Conservation (phyloP, 495 filamentous ascomycete genomes). For the Neurospora sp. region DNA sequence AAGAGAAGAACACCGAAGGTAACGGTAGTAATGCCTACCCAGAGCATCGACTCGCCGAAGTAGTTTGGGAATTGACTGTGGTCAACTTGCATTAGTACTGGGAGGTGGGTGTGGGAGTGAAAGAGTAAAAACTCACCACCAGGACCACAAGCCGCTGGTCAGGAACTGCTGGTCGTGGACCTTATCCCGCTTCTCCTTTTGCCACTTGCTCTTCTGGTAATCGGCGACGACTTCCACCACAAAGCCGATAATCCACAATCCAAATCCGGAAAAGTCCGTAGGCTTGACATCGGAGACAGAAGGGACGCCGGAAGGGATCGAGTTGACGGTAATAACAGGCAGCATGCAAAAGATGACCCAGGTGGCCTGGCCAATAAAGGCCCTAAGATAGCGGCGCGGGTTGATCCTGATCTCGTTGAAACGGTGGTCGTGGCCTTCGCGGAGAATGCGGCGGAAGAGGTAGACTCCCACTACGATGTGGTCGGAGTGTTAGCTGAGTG, state of each 20-base stretch:
- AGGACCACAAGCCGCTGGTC: constrained; percentile 46
- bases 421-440: constrained; percentile 46
- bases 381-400: constrained; percentile 41
- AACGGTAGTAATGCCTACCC: constrained; percentile 47
- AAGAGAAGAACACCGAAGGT: constrained; percentile 37
- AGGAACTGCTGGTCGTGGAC: constrained; percentile 53
- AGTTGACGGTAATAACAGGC: constrained; percentile 50
- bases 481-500: not conserved
- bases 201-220: constrained; percentile 48
- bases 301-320: constrained; percentile 43
- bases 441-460: constrained; percentile 46
- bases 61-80: constrained; percentile 55
- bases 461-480: constrained; percentile 43
- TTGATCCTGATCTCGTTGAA: constrained; percentile 50
- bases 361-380: constrained; percentile 49
- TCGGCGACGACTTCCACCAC: constrained; percentile 50
- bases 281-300: constrained; percentile 26
- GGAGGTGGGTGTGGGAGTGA: not conserved
- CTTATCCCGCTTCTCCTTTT: constrained; percentile 44
- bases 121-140: constrained; percentile 18
- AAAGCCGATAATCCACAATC: constrained; percentile 46
- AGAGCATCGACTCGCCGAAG: constrained; percentile 55
- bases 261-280: constrained; percentile 43
- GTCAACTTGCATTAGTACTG: not conserved
- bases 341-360: constrained; percentile 54